Percentiles rank a stretch among this genome's conserved stretches.
Evolutionary conservation across 352 stramenopile genomes (phyloP).

Genomic region (Aphanomyces stellatus): DNA sequence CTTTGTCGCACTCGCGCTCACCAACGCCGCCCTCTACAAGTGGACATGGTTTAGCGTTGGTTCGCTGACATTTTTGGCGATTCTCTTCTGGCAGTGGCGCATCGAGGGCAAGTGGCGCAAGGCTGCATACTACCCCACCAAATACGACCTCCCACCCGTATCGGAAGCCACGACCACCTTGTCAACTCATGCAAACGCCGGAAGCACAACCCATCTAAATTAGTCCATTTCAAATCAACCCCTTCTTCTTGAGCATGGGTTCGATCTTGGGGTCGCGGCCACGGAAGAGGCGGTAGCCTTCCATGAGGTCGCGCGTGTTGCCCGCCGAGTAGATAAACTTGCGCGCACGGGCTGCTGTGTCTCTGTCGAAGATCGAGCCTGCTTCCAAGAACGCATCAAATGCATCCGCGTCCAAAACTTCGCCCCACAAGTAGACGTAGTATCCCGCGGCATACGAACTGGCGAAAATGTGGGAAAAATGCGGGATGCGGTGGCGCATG

Average conservation of each 20-base stretch:
- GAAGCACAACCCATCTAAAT: background rate
- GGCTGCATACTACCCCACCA: constrained; percentile 25
- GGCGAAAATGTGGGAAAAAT: constrained; percentile 56
- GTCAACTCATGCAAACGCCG: background rate
- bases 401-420: constrained; percentile 51
- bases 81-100: constrained; percentile 58
- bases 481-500: constrained; percentile 48
- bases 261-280: constrained; percentile 50
- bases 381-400: constrained; percentile 54
- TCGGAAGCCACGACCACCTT: background rate
- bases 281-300: constrained; percentile 45
- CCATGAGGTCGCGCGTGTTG: constrained; percentile 45
- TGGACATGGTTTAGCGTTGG: constrained; percentile 41
- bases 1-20: constrained; percentile 42
- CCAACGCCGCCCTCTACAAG: constrained; percentile 55
- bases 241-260: constrained; percentile 52
- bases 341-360: constrained; percentile 29
- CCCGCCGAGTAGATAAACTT: constrained; percentile 51
- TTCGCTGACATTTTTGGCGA: constrained; percentile 31
- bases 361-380: constrained; percentile 43
- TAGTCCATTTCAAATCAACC: constrained; percentile 23
- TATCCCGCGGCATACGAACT: constrained; percentile 45
- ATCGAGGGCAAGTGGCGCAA: constrained; percentile 66
- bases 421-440: constrained; percentile 50
- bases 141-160: background rate